Conservation (phyloP, 2,329 filamentous ascomycete genomes). For the Ophiostoma sp. region DNA sequence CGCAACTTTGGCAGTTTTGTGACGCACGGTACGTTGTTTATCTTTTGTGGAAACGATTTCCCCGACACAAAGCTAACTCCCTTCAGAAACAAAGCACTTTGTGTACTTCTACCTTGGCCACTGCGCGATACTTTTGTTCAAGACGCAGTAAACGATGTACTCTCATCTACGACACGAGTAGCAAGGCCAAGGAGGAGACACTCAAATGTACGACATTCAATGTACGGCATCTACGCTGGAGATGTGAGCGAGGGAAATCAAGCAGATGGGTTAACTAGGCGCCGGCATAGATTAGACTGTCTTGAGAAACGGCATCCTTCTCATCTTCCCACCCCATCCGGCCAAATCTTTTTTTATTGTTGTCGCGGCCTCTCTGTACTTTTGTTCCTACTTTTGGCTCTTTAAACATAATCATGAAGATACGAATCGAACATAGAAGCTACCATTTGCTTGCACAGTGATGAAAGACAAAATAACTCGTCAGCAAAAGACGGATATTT, state of each 20-base stretch:
- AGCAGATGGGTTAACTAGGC: background rate
- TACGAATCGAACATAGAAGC: background rate
- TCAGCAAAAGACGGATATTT: background rate
- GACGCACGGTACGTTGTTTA: slow-evolving; percentile 73
- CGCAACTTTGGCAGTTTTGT: slow-evolving; percentile 99
- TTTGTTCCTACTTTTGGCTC: background rate
- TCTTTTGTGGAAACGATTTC: background rate
- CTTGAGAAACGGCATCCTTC: background rate
- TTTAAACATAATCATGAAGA: slow-evolving; percentile 11
- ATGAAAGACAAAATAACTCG: background rate
- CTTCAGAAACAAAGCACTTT: slow-evolving; percentile 94
- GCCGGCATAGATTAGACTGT: background rate
- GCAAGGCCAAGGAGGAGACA: background rate
- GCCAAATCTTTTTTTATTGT: background rate
- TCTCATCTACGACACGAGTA: background rate
- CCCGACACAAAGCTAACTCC: background rate
- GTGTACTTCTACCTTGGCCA: slow-evolving; percentile 99
- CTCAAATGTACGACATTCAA: background rate
- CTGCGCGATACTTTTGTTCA: slow-evolving; percentile 97
- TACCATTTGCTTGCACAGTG: background rate
- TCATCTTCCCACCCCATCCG: background rate
- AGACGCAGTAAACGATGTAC: slow-evolving; percentile 74
- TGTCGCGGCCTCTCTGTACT: background rate
- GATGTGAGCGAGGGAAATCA: background rate
- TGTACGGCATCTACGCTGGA: background rate